Evolutionary conservation across 164 flowering plant genomes (phyloP).

Genomic region (Liriodendron chinense): DNA sequence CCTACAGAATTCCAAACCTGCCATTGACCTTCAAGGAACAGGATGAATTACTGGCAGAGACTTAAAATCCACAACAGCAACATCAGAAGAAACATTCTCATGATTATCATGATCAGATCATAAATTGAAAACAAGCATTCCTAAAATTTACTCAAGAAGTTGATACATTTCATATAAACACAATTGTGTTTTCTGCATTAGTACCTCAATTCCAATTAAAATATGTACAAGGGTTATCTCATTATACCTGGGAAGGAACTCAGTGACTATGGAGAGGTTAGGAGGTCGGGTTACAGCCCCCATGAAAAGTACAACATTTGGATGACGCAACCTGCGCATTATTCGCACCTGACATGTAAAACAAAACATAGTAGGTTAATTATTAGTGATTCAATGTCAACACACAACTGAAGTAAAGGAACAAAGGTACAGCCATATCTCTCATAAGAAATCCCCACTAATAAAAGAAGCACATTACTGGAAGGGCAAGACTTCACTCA

Average conservation of each 20-base stretch:
- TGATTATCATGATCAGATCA: not conserved
- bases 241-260: constrained; percentile 89
- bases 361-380: not conserved
- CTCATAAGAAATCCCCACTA: not conserved
- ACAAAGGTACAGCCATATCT: not conserved
- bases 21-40: not conserved
- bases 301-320: constrained; percentile 93
- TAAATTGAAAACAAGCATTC: not conserved
- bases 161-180: not conserved
- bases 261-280: constrained; percentile 90
- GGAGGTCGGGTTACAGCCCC: constrained; percentile 99
- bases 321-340: constrained; percentile 96
- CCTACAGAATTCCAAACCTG: not conserved
- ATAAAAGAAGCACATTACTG: not conserved
- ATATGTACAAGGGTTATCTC: not conserved
- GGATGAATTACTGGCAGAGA: not conserved
- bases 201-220: not conserved
- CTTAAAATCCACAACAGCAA: not conserved
- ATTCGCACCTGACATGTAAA: constrained; percentile 66
- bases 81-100: not conserved
- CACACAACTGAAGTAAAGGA: not conserved
- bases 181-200: not conserved
- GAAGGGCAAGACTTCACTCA: constrained; percentile 31
- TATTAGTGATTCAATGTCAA: not conserved
- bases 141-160: not conserved